These are phyloP conservation scores for Myxozyma monticola DNA, from an alignment of 805 yeast species.

Conservation along the genomic window DNA sequence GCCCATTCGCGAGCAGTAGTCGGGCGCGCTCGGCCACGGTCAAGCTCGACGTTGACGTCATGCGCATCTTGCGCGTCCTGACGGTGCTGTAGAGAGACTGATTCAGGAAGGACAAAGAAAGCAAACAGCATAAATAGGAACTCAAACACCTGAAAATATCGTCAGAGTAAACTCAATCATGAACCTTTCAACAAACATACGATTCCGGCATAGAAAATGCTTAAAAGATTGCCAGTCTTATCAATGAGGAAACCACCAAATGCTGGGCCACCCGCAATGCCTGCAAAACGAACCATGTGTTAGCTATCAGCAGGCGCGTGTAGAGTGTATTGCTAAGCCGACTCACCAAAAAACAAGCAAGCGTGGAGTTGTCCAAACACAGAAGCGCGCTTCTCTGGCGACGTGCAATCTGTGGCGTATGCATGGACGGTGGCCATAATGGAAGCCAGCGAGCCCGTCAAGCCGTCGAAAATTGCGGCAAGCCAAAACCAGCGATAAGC, in stretches of 20 bases:
- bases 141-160: too few species aligned
- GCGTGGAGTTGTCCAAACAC: conserved; percentile 37
- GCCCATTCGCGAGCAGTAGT: conserved; percentile 1
- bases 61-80: conserved; percentile 23
- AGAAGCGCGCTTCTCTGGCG: conserved; percentile 52
- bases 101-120: conserved; percentile 25
- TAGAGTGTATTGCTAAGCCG: too few species aligned
- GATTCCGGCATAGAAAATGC: conserved; percentile 14
- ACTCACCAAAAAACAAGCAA: conserved; percentile 33
- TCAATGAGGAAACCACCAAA: conserved; percentile 31
- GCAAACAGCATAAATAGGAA: conserved; percentile 13
- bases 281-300: too few species aligned
- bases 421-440: conserved; percentile 61
- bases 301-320: too few species aligned
- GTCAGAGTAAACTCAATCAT: too few species aligned
- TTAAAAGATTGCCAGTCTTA: conserved; percentile 17
- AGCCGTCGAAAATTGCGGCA: conserved; percentile 48
- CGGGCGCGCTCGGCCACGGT: conserved; percentile 6
- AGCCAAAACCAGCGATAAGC: conserved; percentile 43
- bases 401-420: conserved; percentile 73
- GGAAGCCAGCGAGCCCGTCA: conserved; percentile 65
- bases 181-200: too few species aligned
- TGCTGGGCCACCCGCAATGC: conserved; percentile 35
- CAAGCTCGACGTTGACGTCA: conserved; percentile 4
- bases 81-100: conserved; percentile 23